Conservation (phyloP, 176 grass and related monocot species). For the Triticum dicoccoides region DNA sequence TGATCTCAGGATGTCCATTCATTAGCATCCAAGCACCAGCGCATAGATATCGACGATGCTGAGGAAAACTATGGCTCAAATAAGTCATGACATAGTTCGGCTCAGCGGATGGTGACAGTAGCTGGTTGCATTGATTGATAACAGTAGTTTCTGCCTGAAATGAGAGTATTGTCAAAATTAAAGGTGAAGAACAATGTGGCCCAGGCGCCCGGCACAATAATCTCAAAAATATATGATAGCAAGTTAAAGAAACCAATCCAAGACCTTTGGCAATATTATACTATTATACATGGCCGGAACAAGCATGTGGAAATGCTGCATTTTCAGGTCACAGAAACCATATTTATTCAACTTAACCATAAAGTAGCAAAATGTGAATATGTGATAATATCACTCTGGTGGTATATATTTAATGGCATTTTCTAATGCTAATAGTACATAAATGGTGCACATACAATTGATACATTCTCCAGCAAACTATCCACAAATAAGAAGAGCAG, state of each 20-base stretch:
- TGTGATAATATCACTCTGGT: conserved; percentile 20
- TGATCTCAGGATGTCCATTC: conserved; percentile 85
- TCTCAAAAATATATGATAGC: conserved; percentile 15
- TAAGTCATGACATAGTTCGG: conserved; percentile 85
- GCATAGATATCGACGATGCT: conserved; percentile 86
- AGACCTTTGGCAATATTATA: conserved; percentile 9
- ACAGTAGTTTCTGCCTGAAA: conserved; percentile 79
- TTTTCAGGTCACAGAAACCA: background rate
- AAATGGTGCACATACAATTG: background rate
- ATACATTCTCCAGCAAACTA: background rate
- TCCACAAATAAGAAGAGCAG: background rate
- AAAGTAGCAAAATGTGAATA: background rate
- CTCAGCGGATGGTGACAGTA: conserved; percentile 81
- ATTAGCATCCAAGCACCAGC: conserved; percentile 98
- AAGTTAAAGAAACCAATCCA: conserved; percentile 14
- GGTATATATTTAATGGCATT: background rate
- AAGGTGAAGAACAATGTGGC: conserved; percentile 28
- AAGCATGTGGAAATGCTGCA: background rate
- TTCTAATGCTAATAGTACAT: conserved; percentile 1
- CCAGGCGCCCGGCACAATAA: background rate
- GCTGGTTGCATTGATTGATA: conserved; percentile 93
- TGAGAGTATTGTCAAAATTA: conserved; percentile 3
- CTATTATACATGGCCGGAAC: background rate
- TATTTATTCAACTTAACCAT: background rate
- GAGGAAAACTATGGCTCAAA: conserved; percentile 82